Evolutionary conservation across 768 basidiomycete species (phyloP).

Genomic region (Boletus bicolor): DNA sequence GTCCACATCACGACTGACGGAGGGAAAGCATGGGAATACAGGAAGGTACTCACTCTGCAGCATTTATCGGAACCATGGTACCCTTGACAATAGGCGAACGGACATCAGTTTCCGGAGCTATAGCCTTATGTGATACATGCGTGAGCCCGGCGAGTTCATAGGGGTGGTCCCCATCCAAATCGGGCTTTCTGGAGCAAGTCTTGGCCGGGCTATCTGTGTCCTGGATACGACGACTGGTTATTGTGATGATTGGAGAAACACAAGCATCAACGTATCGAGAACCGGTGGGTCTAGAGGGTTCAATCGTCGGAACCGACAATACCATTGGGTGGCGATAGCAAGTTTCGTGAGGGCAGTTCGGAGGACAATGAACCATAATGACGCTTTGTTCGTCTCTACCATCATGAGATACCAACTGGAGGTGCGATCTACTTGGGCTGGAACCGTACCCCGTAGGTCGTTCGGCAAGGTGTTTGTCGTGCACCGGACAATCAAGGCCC

Average conservation of each 20-base stretch:
- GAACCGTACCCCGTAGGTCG: neutral
- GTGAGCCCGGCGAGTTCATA: slow-evolving; percentile 9
- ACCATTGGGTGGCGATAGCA: neutral
- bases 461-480: slow-evolving; percentile 1
- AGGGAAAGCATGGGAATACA: neutral
- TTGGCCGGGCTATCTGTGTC: neutral
- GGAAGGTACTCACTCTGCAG: slow-evolving; percentile 20
- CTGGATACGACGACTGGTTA: neutral
- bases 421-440: slow-evolving; percentile 18
- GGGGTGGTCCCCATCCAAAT: neutral
- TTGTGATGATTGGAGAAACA: slow-evolving; percentile 26
- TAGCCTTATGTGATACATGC: slow-evolving; percentile 12
- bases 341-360: slow-evolving; percentile 18
- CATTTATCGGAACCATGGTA: slow-evolving; percentile 20
- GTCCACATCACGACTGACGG: slow-evolving; percentile 7
- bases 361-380: slow-evolving; percentile 20
- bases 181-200: neutral
- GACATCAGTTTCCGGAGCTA: slow-evolving; percentile 21
- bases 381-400: slow-evolving; percentile 6
- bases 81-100: slow-evolving; percentile 29
- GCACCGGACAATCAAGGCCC: neutral
- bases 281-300: neutral
- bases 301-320: neutral
- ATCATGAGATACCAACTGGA: slow-evolving; percentile 20
- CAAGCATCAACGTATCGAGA: slow-evolving; percentile 25